A percentile compares a stretch with the other conserved stretches of the same genome.
Evolutionary conservation across 2,329 filamentous ascomycete species (phyloP).

Genomic region (Fusarium paranaense): DNA sequence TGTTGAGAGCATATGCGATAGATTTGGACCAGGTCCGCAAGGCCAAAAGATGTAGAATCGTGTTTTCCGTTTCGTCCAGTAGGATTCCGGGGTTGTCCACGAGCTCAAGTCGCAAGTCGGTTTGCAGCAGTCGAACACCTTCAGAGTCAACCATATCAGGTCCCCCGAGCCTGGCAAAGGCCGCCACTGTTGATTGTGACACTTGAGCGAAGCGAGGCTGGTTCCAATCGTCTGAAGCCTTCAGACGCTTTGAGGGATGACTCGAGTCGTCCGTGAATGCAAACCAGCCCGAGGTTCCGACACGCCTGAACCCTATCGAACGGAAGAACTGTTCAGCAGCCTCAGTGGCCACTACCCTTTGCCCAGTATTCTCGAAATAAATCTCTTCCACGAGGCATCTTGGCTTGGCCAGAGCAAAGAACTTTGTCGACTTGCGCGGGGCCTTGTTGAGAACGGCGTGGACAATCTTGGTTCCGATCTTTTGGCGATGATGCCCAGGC

Average conservation of each 20-base stretch:
- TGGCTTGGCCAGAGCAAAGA: not conserved
- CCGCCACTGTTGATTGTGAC: not conserved
- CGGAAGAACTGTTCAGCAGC: not conserved
- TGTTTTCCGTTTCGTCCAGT: not conserved
- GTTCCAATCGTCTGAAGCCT: not conserved
- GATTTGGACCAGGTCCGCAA: not conserved
- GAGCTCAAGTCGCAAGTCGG: not conserved
- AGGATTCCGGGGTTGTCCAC: not conserved
- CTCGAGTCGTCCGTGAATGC: not conserved
- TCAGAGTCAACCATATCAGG: not conserved
- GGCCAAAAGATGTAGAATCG: not conserved
- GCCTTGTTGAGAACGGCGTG: not conserved
- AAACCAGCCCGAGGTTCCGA: not conserved
- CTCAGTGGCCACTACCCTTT: not conserved
- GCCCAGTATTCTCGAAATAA: not conserved
- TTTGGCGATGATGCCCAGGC: not conserved
- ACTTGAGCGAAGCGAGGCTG: not conserved
- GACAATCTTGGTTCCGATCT: not conserved
- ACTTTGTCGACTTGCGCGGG: not conserved
- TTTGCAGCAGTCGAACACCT: not conserved
- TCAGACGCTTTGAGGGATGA: not conserved
- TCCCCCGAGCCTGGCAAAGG: not conserved
- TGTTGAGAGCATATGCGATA: not conserved
- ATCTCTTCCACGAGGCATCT: not conserved
- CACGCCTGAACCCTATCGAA: not conserved